Conservation (phyloP, 2,329 filamentous ascomycete genomes). For the Cryphonectria parasitica region DNA sequence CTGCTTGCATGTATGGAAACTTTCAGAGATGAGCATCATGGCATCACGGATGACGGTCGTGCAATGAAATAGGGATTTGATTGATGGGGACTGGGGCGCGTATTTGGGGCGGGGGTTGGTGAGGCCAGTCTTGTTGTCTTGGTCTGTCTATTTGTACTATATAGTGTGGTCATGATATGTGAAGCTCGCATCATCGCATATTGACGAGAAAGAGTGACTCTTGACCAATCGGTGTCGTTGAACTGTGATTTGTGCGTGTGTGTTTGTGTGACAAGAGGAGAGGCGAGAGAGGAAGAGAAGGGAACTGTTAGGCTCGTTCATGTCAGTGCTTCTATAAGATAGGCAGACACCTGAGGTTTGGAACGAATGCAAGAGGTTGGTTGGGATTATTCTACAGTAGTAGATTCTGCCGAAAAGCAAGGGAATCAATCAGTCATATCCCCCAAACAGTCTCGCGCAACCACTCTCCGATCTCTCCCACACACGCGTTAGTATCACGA, state of each 20-base stretch:
- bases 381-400: no score
- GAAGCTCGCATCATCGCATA: neutral
- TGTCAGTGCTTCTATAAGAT: no score
- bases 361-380: neutral
- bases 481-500: constrained; percentile 32
- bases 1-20: neutral
- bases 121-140: neutral
- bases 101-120: neutral
- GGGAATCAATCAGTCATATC: constrained; percentile 4
- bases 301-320: no score
- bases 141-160: constrained; percentile 8
- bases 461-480: constrained; percentile 21
- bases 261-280: neutral
- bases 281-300: no score
- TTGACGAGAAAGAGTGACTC: neutral
- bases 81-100: neutral
- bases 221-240: neutral
- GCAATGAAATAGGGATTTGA: neutral
- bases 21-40: neutral
- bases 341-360: no score
- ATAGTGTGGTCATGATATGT: neutral
- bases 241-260: neutral
- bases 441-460: constrained; percentile 20
- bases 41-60: neutral
- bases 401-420: neutral